Evolutionary conservation across 1,139 yeast genomes (phyloP).

Genomic region (Taphrina wiesneri): DNA sequence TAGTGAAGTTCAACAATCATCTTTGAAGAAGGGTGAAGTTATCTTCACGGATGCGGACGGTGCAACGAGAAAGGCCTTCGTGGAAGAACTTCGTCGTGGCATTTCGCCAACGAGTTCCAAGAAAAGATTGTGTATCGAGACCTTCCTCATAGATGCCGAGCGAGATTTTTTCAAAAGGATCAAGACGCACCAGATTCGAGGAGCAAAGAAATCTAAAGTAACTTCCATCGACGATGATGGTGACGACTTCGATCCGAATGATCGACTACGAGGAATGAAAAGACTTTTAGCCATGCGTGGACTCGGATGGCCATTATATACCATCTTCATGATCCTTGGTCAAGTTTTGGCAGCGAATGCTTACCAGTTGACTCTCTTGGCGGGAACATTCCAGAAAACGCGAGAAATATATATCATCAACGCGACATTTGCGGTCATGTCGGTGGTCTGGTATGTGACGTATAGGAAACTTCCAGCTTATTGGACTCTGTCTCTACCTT

Average conservation of each 20-base stretch:
- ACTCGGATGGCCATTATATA: constrained; percentile 33
- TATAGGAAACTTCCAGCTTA: constrained; percentile 23
- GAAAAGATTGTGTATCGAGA: constrained; percentile 33
- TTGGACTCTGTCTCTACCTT: constrained; percentile 17
- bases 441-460: constrained; percentile 30
- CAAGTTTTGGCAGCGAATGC: constrained; percentile 34
- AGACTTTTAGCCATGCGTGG: constrained; percentile 20
- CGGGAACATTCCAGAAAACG: constrained; percentile 28
- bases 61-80: constrained; percentile 17
- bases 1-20: constrained; percentile 23
- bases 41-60: constrained; percentile 34
- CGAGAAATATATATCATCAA: constrained; percentile 24
- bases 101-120: constrained; percentile 29
- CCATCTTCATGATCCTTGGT: constrained; percentile 29
- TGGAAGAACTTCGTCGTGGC: constrained; percentile 4
- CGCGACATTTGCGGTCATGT: constrained; percentile 20
- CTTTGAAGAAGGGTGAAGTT: constrained; percentile 21
- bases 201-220: background rate
- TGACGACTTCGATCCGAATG: constrained; percentile 18
- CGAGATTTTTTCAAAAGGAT: constrained; percentile 23
- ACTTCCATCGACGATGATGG: background rate
- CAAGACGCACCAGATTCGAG: constrained; percentile 15
- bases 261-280: constrained; percentile 11
- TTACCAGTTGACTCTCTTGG: constrained; percentile 29
- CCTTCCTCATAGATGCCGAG: constrained; percentile 28